Evolutionary conservation across 225 moss, liverwort and hornwort genomes (phyloP).

Genomic region (Sphagnum tenellum): DNA sequence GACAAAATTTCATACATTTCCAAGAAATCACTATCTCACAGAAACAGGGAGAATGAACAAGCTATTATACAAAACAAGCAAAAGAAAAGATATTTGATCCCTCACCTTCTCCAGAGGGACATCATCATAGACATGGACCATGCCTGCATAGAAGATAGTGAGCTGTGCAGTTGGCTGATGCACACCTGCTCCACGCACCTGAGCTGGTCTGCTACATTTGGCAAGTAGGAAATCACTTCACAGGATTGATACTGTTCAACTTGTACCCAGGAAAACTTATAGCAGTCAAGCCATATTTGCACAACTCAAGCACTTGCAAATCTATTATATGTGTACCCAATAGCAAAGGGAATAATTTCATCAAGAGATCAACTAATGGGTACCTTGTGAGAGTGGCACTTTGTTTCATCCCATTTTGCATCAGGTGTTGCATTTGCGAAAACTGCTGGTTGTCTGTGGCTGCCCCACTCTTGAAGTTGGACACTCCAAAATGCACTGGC

Average conservation of each 20-base stretch:
- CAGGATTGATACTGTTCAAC: no score
- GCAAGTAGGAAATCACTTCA: neutral
- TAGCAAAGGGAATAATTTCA: no score
- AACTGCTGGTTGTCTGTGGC: conserved; percentile 20
- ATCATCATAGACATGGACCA: conserved; percentile 79
- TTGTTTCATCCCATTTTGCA: no score
- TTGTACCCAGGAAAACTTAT: no score
- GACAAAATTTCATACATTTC: neutral
- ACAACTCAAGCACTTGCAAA: no score
- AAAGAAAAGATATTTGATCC: neutral
- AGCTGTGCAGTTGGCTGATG: conserved; percentile 63
- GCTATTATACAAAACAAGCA: neutral
- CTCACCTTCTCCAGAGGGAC: conserved; percentile 82
- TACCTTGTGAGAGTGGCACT: no score
- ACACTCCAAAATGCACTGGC: no score
- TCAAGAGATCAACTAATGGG: no score
- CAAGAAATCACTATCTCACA: neutral
- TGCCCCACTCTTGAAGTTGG: conserved; percentile 19
- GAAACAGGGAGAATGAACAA: neutral
- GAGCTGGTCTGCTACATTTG: conserved; percentile 15
- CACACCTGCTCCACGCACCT: conserved; percentile 9
- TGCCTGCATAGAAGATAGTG: conserved; percentile 84
- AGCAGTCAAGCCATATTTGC: no score
- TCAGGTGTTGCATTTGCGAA: conserved; percentile 6
- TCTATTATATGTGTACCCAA: no score